These are phyloP conservation scores for Erythrophleum fordii DNA, from an alignment of 306 rosid genomes.

Conservation along the genomic window DNA sequence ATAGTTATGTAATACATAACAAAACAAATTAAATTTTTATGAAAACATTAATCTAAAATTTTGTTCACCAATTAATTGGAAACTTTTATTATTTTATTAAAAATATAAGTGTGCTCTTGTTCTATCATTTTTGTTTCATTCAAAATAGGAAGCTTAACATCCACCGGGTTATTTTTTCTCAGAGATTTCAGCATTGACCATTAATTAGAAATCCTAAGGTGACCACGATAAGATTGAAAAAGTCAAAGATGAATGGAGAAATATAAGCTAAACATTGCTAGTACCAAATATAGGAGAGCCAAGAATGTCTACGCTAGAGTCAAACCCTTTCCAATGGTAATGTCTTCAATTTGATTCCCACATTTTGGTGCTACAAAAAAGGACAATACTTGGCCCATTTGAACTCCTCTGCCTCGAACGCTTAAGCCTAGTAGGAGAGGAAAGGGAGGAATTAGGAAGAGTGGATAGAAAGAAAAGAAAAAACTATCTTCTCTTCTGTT, in stretches of 20 bases:
- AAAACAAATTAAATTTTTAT: too few species aligned
- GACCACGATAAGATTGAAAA: not conserved
- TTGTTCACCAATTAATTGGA: too few species aligned
- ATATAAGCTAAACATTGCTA: not conserved
- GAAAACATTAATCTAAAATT: too few species aligned
- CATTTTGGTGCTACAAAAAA: slow-evolving; percentile 4
- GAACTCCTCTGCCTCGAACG: not conserved
- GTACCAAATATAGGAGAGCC: not conserved
- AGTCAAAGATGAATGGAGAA: not conserved
- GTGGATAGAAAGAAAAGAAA: not conserved
- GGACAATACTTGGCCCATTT: not conserved
- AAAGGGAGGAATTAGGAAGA: not conserved
- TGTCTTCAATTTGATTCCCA: not conserved
- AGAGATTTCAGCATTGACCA: not conserved
- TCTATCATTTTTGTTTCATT: too few species aligned
- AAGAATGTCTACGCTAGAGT: not conserved
- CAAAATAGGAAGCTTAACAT: too few species aligned
- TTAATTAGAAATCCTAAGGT: not conserved
- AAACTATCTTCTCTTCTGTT: not conserved
- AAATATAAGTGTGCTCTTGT: too few species aligned
- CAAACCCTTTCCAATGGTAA: not conserved
- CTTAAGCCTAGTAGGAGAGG: not conserved
- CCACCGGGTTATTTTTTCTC: too few species aligned
- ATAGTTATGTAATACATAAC: too few species aligned
- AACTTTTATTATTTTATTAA: too few species aligned